Conservation (phyloP, 1,139 yeast species). For the Pneumocystis jirovecii region DNA sequence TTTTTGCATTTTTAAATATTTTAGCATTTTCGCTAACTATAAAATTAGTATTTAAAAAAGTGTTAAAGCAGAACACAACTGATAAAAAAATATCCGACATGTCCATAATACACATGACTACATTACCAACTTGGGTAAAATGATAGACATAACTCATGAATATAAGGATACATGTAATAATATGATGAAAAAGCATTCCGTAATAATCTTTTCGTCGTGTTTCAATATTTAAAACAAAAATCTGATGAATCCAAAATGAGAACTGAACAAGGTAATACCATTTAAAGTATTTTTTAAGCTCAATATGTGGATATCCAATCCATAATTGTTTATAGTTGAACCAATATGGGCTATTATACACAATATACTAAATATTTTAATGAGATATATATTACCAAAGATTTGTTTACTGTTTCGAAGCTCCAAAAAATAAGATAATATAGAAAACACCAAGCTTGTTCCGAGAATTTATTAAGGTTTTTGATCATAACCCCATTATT, state of each 20-base stretch:
- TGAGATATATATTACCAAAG: background rate
- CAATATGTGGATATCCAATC: constrained; percentile 62
- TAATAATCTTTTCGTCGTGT: constrained; percentile 63
- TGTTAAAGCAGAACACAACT: background rate
- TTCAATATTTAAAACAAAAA: constrained; percentile 63
- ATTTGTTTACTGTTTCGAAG: constrained; percentile 32
- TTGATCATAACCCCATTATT: constrained; percentile 35
- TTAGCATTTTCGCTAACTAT: constrained; percentile 53
- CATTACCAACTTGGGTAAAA: constrained; percentile 65
- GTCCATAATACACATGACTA: constrained; percentile 69
- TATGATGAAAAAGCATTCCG: constrained; percentile 83
- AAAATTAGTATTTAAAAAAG: background rate
- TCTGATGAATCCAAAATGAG: constrained; percentile 69
- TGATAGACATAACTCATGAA: constrained; percentile 61
- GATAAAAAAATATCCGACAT: constrained; percentile 59
- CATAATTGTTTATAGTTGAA: constrained; percentile 45
- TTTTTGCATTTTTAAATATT: constrained; percentile 46
- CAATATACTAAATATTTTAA: constrained; percentile 2
- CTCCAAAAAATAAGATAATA: constrained; percentile 45
- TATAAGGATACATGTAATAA: constrained; percentile 55
- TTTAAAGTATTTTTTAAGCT: constrained; percentile 34
- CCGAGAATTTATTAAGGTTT: constrained; percentile 56
- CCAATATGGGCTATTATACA: constrained; percentile 33
- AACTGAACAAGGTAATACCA: constrained; percentile 56
- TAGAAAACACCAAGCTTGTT: constrained; percentile 69